Percentiles rank a stretch among this genome's conserved stretches.
Conservation (phyloP, 768 basidiomycete genomes). For the Leccinellum rugosiceps region DNA sequence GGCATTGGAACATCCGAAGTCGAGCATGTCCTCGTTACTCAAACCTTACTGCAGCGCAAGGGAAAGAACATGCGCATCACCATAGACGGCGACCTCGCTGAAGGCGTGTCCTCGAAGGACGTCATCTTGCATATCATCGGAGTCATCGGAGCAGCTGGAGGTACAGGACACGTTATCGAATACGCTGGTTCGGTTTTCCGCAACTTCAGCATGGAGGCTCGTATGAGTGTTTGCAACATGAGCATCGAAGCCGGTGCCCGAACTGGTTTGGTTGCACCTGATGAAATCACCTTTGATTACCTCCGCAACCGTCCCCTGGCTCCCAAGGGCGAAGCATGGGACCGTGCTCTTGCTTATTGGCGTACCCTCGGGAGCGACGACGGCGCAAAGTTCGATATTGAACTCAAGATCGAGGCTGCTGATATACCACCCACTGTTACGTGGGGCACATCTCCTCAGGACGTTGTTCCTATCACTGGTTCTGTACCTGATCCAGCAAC, state of each 20-base stretch:
- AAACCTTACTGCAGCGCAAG: slow-evolving; percentile 83
- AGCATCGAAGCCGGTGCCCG: slow-evolving; percentile 92
- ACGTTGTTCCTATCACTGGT: slow-evolving; percentile 80
- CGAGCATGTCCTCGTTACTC: slow-evolving; percentile 91
- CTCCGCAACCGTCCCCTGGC: slow-evolving; percentile 77
- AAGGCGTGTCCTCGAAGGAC: slow-evolving; percentile 87
- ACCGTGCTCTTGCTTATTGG: slow-evolving; percentile 84
- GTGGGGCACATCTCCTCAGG: slow-evolving; percentile 95
- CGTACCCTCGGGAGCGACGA: slow-evolving; percentile 73
- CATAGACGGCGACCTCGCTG: slow-evolving; percentile 75
- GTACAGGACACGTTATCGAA: slow-evolving; percentile 89
- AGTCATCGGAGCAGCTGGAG: slow-evolving; percentile 86
- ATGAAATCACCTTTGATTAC: slow-evolving; percentile 83
- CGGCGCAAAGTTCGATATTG: slow-evolving; percentile 80
- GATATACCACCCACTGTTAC: slow-evolving; percentile 90
- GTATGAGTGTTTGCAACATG: slow-evolving; percentile 94
- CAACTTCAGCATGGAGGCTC: slow-evolving; percentile 83
- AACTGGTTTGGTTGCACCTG: slow-evolving; percentile 91
- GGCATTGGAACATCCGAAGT: slow-evolving; percentile 94
- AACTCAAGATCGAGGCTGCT: slow-evolving; percentile 74
- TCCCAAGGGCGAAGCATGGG: slow-evolving; percentile 84
- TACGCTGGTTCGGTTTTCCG: slow-evolving; percentile 86
- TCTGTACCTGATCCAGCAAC: slow-evolving; percentile 76
- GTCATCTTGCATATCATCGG: slow-evolving; percentile 91
- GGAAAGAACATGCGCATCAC: slow-evolving; percentile 91